Conservation (phyloP, 768 basidiomycete genomes). For the Arthromyces matolae region DNA sequence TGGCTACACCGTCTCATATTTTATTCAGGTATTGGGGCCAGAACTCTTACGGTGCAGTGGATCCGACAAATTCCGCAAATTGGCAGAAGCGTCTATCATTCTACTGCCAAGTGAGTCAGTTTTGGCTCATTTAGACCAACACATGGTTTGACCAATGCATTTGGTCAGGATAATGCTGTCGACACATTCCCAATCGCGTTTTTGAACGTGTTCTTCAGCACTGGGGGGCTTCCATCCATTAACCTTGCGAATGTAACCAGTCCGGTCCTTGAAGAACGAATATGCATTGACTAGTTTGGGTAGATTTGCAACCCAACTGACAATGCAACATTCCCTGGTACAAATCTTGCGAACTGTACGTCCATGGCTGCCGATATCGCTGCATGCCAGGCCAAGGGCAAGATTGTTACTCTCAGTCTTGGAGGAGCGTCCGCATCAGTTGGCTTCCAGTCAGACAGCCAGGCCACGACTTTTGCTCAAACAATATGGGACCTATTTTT, state of each 20-base stretch:
- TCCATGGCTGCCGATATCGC: conserved; percentile 59
- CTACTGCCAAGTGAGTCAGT: conserved; percentile 52
- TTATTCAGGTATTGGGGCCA: conserved; percentile 66
- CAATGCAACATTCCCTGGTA: conserved; percentile 58
- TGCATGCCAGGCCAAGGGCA: conserved; percentile 62
- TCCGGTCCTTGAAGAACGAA: no score
- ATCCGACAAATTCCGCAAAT: conserved; percentile 42
- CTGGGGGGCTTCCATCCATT: conserved; percentile 58
- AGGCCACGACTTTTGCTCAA: conserved; percentile 57
- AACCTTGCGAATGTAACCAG: conserved; percentile 73
- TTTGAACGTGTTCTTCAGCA: conserved; percentile 59
- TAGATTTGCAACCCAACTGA: conserved; percentile 62
- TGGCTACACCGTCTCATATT: neutral
- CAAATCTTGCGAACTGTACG: conserved; percentile 57
- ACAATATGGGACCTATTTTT: conserved; percentile 74
- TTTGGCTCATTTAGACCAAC: conserved; percentile 5
- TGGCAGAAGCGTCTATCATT: conserved; percentile 60
- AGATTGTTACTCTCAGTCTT: conserved; percentile 54
- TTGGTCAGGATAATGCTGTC: conserved; percentile 54
- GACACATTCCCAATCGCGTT: conserved; percentile 73
- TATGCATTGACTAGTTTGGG: neutral
- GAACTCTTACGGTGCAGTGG: conserved; percentile 65
- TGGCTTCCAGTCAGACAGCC: conserved; percentile 54
- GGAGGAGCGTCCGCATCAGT: conserved; percentile 63
- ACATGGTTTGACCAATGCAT: conserved; percentile 1